Evolutionary conservation across 1,139 yeast genomes (phyloP).

Genomic region (Yueomyces sp.): DNA sequence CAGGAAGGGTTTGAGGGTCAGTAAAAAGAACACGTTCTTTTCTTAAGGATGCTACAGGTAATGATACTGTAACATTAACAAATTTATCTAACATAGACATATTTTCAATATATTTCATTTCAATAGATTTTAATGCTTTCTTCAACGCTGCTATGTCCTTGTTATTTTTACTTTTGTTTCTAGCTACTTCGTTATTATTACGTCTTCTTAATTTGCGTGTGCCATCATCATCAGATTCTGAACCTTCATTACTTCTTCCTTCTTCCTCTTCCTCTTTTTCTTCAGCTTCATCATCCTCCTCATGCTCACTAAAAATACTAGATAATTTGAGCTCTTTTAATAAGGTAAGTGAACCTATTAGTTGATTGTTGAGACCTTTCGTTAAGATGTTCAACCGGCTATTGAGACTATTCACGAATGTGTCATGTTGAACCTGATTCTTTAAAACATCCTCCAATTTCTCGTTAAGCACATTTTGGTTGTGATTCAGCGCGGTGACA

Average conservation of each 20-base stretch:
- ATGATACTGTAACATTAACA: neutral
- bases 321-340: neutral
- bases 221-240: neutral
- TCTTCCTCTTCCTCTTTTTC: neutral
- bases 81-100: neutral
- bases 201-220: neutral
- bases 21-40: too few relatives aligned
- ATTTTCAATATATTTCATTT: neutral
- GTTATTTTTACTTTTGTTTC: too few relatives aligned
- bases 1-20: too few relatives aligned
- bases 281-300: neutral
- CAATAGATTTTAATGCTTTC: neutral
- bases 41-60: neutral
- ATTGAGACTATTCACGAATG: constrained; percentile 20
- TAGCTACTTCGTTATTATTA: too few relatives aligned
- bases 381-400: constrained; percentile 5
- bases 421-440: constrained; percentile 24
- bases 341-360: neutral
- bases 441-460: constrained; percentile 23
- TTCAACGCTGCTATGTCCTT: too few relatives aligned
- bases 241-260: neutral
- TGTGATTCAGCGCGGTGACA: constrained; percentile 20
- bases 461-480: constrained; percentile 23
- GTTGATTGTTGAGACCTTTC: neutral
- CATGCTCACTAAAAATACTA: neutral